Percentiles rank a stretch among this genome's conserved stretches.
phyloP scores from a whole-genome alignment of 2,329 filamentous ascomycete species.

The Fonsecaea monophora region DNA sequence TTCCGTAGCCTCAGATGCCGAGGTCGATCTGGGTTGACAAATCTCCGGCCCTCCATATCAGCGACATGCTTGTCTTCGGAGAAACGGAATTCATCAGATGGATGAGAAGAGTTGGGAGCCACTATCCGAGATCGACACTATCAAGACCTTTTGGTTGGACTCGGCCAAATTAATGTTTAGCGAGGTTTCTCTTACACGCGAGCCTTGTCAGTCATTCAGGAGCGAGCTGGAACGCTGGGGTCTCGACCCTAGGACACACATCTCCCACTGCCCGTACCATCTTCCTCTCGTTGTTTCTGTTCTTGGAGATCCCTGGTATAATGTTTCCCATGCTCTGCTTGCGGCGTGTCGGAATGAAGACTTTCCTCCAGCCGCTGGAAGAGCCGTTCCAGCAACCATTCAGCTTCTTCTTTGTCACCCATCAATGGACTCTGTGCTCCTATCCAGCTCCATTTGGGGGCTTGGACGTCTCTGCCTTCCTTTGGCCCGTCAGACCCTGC shows the following conservation, averaged over 20 bases:
- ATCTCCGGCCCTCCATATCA: not conserved
- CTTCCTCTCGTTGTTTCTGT: not conserved
- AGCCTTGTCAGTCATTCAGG: not conserved
- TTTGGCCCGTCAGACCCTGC: not conserved
- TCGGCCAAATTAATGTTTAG: not conserved
- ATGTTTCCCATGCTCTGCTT: slow-evolving; percentile 24
- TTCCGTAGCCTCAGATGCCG: not conserved
- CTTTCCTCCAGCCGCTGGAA: slow-evolving; percentile 49
- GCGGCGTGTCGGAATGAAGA: slow-evolving; percentile 36
- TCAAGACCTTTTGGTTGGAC: not conserved
- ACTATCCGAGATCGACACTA: not conserved
- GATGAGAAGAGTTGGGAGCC: not conserved
- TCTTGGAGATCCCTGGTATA: slow-evolving; percentile 19
- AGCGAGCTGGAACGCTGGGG: not conserved
- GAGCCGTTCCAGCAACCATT: slow-evolving; percentile 52
- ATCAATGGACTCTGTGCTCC: slow-evolving; percentile 49
- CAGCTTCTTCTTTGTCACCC: slow-evolving; percentile 51
- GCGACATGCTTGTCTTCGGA: not conserved
- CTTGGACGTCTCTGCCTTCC: slow-evolving; percentile 1
- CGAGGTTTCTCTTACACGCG: not conserved
- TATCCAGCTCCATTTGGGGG: slow-evolving; percentile 50
- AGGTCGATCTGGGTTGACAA: not conserved
- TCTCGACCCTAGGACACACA: slow-evolving; percentile 4
- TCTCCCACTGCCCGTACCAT: not conserved
- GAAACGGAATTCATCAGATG: not conserved